A percentile compares a stretch with the other conserved stretches of the same genome.
phyloP scores from a whole-genome alignment of 257 asterid genomes.

The Penstemon newberryi region DNA sequence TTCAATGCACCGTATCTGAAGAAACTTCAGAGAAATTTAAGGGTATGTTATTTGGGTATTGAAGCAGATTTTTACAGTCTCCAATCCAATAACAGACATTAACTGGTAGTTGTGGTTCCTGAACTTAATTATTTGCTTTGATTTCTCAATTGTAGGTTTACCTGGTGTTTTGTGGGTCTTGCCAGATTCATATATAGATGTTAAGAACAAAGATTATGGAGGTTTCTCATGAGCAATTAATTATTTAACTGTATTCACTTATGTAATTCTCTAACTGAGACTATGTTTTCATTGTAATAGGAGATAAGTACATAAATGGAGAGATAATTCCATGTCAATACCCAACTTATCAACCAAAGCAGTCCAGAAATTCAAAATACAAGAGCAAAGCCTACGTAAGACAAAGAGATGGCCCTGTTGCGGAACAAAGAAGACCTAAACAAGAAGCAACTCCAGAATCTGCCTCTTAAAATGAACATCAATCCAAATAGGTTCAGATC shows the following conservation, averaged over 20 bases:
- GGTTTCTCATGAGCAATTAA: constrained; percentile 41
- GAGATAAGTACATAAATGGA: constrained; percentile 91
- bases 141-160: constrained; percentile 52
- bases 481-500: constrained; percentile 14
- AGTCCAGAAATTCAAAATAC: constrained; percentile 55
- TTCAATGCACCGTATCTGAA: constrained; percentile 95
- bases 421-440: constrained; percentile 61
- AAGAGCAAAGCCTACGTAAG: constrained; percentile 96
- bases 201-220: constrained; percentile 98
- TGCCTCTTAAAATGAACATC: constrained; percentile 34
- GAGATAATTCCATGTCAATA: constrained; percentile 92
- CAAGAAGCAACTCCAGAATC: constrained; percentile 73
- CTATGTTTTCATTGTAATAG: constrained; percentile 30
- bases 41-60: constrained; percentile 47
- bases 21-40: constrained; percentile 97
- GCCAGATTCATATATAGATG: constrained; percentile 96
- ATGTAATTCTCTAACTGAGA: neutral
- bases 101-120: constrained; percentile 4
- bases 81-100: neutral
- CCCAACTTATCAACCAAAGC: constrained; percentile 95
- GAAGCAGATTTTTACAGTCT: neutral
- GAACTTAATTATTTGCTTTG: neutral
- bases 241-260: neutral
- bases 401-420: constrained; percentile 91
- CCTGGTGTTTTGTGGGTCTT: constrained; percentile 99